phyloP scores from a whole-genome alignment of 2,329 filamentous ascomycete species.

The Calycina herbarum region DNA sequence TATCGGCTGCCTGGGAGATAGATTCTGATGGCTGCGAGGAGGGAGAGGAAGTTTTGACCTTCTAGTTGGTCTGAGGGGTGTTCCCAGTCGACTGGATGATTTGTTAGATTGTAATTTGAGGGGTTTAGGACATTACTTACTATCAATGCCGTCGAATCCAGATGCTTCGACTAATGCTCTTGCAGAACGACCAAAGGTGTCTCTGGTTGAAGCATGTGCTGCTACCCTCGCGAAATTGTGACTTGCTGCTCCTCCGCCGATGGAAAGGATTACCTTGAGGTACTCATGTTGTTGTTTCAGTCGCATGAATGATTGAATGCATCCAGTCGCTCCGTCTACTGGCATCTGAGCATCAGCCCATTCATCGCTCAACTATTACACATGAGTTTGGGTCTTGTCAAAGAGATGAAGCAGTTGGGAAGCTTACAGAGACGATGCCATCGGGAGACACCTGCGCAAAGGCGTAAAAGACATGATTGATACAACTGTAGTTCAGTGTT shows the following conservation, averaged over 20 bases:
- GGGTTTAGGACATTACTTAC: no score
- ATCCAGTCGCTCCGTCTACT: constrained; percentile 70
- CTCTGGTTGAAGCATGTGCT: constrained; percentile 56
- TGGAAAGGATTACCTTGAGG: constrained; percentile 73
- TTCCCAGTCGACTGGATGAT: constrained; percentile 73
- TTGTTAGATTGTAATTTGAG: no score
- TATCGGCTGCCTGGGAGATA: constrained; percentile 69
- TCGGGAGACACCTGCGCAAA: constrained; percentile 74
- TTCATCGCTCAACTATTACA: constrained; percentile 69
- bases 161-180: constrained; percentile 68
- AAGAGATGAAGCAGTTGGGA: neutral
- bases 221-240: constrained; percentile 69
- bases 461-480: constrained; percentile 81
- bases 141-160: constrained; percentile 73
- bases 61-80: constrained; percentile 67
- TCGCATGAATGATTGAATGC: constrained; percentile 70
- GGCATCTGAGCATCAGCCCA: constrained; percentile 72
- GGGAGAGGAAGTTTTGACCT: constrained; percentile 67
- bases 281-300: constrained; percentile 70
- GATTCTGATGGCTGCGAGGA: constrained; percentile 66
- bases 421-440: constrained; percentile 72
- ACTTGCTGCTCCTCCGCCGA: constrained; percentile 68
- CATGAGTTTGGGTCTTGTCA: constrained; percentile 20
- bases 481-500: constrained; percentile 70
- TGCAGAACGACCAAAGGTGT: constrained; percentile 71